phyloP scores from a whole-genome alignment of 495 filamentous ascomycete genomes.

The Podospora pseudopauciseta region DNA sequence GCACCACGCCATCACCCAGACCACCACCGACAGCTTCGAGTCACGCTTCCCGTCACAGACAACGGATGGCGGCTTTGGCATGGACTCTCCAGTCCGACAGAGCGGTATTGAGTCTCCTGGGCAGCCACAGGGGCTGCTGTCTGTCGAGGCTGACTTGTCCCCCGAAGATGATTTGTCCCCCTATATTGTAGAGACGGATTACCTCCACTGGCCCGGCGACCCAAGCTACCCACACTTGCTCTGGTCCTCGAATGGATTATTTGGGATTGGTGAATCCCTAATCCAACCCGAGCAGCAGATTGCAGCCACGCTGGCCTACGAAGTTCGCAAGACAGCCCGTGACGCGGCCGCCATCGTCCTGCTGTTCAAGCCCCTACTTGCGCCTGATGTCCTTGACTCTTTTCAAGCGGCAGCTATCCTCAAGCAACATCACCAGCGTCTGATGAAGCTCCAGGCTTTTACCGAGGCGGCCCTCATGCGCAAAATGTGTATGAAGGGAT shows the following conservation, averaged over 20 bases:
- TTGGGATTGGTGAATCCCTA: slow-evolving; percentile 25
- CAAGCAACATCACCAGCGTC: slow-evolving; percentile 60
- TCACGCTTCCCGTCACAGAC: slow-evolving; percentile 31
- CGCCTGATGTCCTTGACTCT: slow-evolving; percentile 45
- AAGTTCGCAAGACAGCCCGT: slow-evolving; percentile 42
- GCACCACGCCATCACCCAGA: slow-evolving; percentile 44
- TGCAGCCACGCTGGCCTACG: slow-evolving; percentile 45
- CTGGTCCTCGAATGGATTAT: slow-evolving; percentile 12
- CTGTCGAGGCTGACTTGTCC: slow-evolving; percentile 6
- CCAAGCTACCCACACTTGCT: slow-evolving; percentile 43
- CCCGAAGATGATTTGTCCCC: slow-evolving; percentile 35
- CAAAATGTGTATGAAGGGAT: slow-evolving; percentile 56
- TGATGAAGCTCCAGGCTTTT: slow-evolving; percentile 61
- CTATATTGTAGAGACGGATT: slow-evolving; percentile 49
- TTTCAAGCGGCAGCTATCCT: slow-evolving; percentile 54
- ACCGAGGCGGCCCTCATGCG: slow-evolving; percentile 66
- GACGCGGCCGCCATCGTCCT: slow-evolving; percentile 52
- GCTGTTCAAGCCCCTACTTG: slow-evolving; percentile 49
- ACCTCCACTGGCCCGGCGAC: slow-evolving; percentile 47
- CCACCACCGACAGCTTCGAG: slow-evolving; percentile 40
- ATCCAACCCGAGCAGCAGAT: slow-evolving; percentile 50
- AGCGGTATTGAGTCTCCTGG: slow-evolving; percentile 12
- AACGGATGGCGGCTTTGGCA: slow-evolving; percentile 22
- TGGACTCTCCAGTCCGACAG: background rate
- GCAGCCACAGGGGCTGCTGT: slow-evolving; percentile 1